Evolutionary conservation across 805 yeast genomes (phyloP).

Genomic region (Trichomonascus vanleenenianus): DNA sequence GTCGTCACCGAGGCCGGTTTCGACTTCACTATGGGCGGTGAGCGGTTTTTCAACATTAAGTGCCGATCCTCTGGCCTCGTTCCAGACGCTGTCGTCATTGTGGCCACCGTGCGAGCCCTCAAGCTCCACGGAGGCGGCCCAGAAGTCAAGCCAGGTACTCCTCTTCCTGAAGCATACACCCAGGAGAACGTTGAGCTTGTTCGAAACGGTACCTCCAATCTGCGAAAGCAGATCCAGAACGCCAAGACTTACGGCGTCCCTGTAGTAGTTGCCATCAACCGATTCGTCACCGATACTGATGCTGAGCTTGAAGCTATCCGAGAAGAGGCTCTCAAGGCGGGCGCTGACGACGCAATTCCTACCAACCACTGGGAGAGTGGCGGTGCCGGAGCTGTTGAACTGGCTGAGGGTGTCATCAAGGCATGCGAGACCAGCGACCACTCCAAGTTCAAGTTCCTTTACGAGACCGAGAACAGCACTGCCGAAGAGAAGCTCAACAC

Average conservation of each 20-base stretch:
- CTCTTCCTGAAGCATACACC: conserved; percentile 73
- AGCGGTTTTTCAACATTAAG: conserved; percentile 90
- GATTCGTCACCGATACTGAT: conserved; percentile 72
- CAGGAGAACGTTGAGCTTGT: conserved; percentile 76
- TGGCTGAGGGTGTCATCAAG: conserved; percentile 76
- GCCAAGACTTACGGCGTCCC: conserved; percentile 81
- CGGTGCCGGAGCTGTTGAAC: conserved; percentile 78
- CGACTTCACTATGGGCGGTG: conserved; percentile 99
- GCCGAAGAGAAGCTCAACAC: conserved; percentile 74
- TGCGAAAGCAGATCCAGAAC: conserved; percentile 84
- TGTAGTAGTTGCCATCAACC: conserved; percentile 90
- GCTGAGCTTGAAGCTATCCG: conserved; percentile 76
- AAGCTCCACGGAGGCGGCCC: conserved; percentile 97
- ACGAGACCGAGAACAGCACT: conserved; percentile 53
- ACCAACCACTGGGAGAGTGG: conserved; percentile 96
- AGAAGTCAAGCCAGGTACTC: conserved; percentile 88
- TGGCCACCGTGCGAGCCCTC: conserved; percentile 94
- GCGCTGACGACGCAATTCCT: conserved; percentile 85
- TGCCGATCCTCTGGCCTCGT: conserved; percentile 83
- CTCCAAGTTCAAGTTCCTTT: conserved; percentile 49
- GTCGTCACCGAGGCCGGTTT: conserved; percentile 98
- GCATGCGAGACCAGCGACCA: conserved; percentile 39
- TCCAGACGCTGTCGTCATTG: conserved; percentile 89
- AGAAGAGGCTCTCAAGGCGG: conserved; percentile 78
- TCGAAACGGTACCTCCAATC: conserved; percentile 73